Evolutionary conservation across 2,329 filamentous ascomycete species (phyloP), one percentile per base, ranked within the genome.

Genomic region (Fusarium tupiense): DNA sequence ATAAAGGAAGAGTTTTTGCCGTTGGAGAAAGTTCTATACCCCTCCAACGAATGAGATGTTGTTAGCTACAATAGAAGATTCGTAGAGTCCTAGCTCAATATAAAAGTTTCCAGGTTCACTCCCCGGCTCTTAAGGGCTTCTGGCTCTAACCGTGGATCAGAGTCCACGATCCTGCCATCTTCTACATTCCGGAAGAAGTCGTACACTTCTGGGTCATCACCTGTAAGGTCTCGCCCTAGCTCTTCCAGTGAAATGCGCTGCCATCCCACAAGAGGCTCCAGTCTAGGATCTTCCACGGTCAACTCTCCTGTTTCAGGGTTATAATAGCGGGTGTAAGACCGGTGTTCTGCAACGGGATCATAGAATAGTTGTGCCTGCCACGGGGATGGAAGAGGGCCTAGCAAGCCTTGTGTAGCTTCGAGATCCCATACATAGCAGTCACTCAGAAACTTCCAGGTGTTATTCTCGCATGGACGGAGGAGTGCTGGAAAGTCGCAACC

Each of bases 1-100:
- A 87, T 92, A 69, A 92, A 92, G 87, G 92, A 94, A 85, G 91
- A 93, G 83, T 93, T 92, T 76, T 56, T 64, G 20, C 58, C 67
- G 1, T n/a, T 76, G 5, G 73, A 76, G 7, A 70, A 64, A 20
- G 66, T 76, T 9, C 26, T 66, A 13, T 76, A 76, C 35, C 71
- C 69, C 2, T 76, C 73, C 0, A 76, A 75, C 6, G 73, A 75
- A 19, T 75, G 41, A 41, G 4, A 7, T 7, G 1, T 6, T 11
- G 9, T 2, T 22, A 31, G 9, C 2, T 2, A 49, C 4, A 3
- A 3, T 22, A 16, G 20, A 22, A 0, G 0, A 11, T 0, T 5
- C 13, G 13, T 2, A 0, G 4, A 0, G 13, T 1, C 4, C 26
- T 61, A 61, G 20, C 37, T 56, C 5, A 61, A 29, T n/a, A 17